Evolutionary conservation across 352 stramenopile species (phyloP), one percentile per base, ranked within the genome.

Genomic region (Phytophthora rubi): DNA sequence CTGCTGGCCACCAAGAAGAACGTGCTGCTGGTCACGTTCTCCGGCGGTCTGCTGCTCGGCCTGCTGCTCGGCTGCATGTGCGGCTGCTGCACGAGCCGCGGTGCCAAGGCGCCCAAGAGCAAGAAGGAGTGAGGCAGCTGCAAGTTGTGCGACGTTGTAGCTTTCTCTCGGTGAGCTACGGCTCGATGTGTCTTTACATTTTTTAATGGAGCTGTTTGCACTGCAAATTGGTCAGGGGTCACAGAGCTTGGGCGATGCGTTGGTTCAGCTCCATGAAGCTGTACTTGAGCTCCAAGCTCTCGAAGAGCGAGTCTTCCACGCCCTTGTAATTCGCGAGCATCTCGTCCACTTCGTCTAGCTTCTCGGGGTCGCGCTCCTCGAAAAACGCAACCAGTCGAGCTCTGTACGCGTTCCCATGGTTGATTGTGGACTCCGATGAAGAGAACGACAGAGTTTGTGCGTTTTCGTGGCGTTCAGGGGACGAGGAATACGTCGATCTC

Each of bases 221-320:
- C n/a, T 66, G 57, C 65, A 68, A 33, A 49, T 61, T 65, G 61
- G 21, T 49, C 33, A 68, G 1, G 7, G 5, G 59, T 12, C 5
- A 80, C 61, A 84, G 51, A 52, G 62, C 60, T 44, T 83, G 75
- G 2, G 73, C 70, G 15, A 87, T 83, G 33, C 76, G 75, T 33
- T 79, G 68, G 58, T 84, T 83, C 30, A 94, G 62, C 61, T 82
- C 76, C 71, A 90, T 80, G 68, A 90, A 92, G 69, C 81, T 88
- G 71, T 95, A 95, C 69, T 95, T 95, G 52, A 95, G 83, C 59
- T 91, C 81, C 21, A 95, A 73, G 42, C 85, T 93, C 49, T 95
- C 82, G 47, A 95, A 92, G 6, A 95, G 76, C 59, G 79, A 89
- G 10, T 76, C 72, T 60, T 95, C 88, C 13, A 94, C 86, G 32